A percentile compares a stretch with the other conserved stretches of the same genome.
These are phyloP conservation scores for Apiotrichum gracile DNA, from an alignment of 1,284 basidiomycete species.

Conservation along the genomic window DNA sequence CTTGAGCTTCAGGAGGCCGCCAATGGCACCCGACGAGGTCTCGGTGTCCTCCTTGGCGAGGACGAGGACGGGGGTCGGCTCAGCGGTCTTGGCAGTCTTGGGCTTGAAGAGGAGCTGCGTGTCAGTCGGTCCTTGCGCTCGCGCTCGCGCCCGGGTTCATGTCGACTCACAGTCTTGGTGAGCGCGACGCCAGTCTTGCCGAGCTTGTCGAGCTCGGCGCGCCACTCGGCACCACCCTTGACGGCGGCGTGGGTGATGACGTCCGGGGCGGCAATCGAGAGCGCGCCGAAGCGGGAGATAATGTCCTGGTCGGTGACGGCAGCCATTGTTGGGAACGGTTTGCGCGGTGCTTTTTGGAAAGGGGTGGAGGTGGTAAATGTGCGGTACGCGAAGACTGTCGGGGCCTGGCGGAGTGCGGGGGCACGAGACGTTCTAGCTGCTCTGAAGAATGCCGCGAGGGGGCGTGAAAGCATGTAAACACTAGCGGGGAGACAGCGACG, in stretches of 20 bases:
- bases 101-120: conserved; percentile 48
- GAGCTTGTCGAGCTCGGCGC: conserved; percentile 38
- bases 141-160: not conserved
- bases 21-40: conserved; percentile 65
- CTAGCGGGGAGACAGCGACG: not conserved
- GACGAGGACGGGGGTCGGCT: conserved; percentile 77
- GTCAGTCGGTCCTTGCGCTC: not conserved
- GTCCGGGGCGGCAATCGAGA: conserved; percentile 36
- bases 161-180: conserved; percentile 41
- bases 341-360: conserved; percentile 1
- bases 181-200: conserved; percentile 29
- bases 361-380: conserved; percentile 1
- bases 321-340: conserved; percentile 53
- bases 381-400: not conserved
- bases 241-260: conserved; percentile 42
- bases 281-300: conserved; percentile 33
- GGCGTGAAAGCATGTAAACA: conserved; percentile 15
- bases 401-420: not conserved
- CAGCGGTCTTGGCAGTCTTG: conserved; percentile 74
- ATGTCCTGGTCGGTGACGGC: conserved; percentile 70
- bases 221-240: conserved; percentile 41
- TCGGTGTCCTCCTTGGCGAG: conserved; percentile 79
- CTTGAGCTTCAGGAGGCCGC: conserved; percentile 78
- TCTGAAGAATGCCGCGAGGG: conserved; percentile 14
- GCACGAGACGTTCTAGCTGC: conserved; percentile 5